These are phyloP conservation scores for Globisporangium parvum DNA, from an alignment of 352 stramenopile species.

Conservation along the genomic window DNA sequence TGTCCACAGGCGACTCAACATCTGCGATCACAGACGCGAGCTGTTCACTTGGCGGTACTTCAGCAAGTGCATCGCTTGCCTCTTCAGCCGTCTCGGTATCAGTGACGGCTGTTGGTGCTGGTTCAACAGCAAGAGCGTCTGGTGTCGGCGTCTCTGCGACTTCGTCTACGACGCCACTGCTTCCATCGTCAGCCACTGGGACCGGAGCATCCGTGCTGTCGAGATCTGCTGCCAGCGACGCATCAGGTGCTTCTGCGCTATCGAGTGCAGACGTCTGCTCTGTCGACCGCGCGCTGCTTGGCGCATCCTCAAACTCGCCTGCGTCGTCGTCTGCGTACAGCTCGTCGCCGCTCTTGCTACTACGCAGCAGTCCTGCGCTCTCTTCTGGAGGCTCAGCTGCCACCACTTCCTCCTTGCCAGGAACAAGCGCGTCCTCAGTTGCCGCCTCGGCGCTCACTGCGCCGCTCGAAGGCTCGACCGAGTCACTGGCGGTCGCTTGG, in stretches of 20 bases:
- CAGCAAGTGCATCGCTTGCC: too few relatives aligned
- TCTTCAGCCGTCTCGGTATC: too few relatives aligned
- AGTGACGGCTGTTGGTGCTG: not conserved
- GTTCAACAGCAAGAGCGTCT: not conserved
- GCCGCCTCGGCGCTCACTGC: not conserved
- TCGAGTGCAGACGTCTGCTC: not conserved
- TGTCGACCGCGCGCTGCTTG: not conserved
- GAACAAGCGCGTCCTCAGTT: not conserved
- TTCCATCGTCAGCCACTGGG: not conserved
- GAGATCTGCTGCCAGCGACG: too few relatives aligned
- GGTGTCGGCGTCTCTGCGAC: not conserved
- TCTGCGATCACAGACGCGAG: too few relatives aligned
- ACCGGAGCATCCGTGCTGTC: not conserved
- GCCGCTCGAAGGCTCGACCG: not conserved
- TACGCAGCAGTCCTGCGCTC: conserved; percentile 6
- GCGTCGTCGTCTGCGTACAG: conserved; percentile 29
- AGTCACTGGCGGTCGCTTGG: not conserved
- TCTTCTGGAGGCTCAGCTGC: not conserved
- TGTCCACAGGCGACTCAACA: too few relatives aligned
- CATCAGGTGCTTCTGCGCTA: not conserved
- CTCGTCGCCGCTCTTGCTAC: conserved; percentile 29
- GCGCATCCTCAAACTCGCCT: conserved; percentile 26
- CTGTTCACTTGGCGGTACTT: too few relatives aligned
- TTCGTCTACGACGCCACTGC: not conserved
- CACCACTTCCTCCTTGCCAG: not conserved